These are phyloP conservation scores for Colletotrichum sojae DNA, from an alignment of 2,329 filamentous ascomycete genomes.

Conservation along the genomic window DNA sequence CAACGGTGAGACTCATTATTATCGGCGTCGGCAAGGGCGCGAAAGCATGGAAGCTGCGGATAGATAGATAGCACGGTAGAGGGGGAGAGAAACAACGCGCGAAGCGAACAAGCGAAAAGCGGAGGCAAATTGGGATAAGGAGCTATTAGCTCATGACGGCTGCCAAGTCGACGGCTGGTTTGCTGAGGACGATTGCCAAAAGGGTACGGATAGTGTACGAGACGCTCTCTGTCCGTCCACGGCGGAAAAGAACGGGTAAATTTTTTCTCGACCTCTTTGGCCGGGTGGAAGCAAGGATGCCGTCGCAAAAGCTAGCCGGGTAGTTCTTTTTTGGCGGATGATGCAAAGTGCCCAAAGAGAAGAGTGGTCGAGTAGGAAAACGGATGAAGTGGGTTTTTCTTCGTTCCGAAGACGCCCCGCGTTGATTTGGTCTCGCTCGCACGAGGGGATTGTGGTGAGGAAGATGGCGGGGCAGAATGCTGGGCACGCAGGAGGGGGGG, in stretches of 20 bases:
- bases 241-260: slow-evolving; percentile 36
- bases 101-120: slow-evolving; percentile 36
- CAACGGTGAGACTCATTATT: slow-evolving; percentile 62
- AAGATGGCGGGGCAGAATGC: slow-evolving; percentile 31
- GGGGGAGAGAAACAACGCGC: slow-evolving; percentile 22
- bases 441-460: slow-evolving; percentile 22
- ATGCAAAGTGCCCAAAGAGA: slow-evolving; percentile 29
- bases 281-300: slow-evolving; percentile 35
- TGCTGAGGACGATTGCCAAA: slow-evolving; percentile 6
- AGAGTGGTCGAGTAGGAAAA: slow-evolving; percentile 31
- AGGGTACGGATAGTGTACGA: not conserved
- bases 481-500: slow-evolving; percentile 7
- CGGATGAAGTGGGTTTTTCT: slow-evolving; percentile 31
- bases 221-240: slow-evolving; percentile 4
- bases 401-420: slow-evolving; percentile 38
- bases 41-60: slow-evolving; percentile 34
- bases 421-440: slow-evolving; percentile 19
- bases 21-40: slow-evolving; percentile 38
- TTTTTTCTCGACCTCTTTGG: slow-evolving; percentile 29
- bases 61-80: slow-evolving; percentile 30
- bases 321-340: slow-evolving; percentile 30
- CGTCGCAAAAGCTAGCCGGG: slow-evolving; percentile 29
- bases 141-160: slow-evolving; percentile 54
- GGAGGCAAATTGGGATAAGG: slow-evolving; percentile 23
- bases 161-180: slow-evolving; percentile 49